Evolutionary conservation across 2,329 filamentous ascomycete species (phyloP).

Genomic region (Stromatinia cepivora): DNA sequence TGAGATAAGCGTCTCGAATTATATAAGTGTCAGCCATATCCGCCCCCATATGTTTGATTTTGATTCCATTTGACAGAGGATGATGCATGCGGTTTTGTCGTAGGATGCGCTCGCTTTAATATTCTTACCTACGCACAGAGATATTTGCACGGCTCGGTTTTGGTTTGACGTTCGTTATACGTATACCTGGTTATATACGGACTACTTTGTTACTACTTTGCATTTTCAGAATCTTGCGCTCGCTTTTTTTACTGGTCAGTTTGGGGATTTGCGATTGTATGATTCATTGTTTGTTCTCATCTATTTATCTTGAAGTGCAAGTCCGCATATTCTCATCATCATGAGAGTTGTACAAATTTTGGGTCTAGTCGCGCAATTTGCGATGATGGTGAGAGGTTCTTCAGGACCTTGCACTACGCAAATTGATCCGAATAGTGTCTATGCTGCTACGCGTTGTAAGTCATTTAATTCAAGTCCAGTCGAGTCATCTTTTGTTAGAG

Average conservation of each 20-base stretch:
- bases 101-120: constrained; percentile 2
- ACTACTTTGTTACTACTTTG: background rate
- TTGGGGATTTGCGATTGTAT: background rate
- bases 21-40: background rate
- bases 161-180: background rate
- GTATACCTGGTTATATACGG: background rate
- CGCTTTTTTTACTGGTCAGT: background rate
- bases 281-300: background rate
- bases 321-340: background rate
- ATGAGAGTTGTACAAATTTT: background rate
- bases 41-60: background rate
- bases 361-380: background rate
- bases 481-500: too few species aligned
- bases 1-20: background rate
- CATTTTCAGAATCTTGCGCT: background rate
- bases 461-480: background rate
- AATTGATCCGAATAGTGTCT: background rate
- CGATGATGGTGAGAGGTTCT: background rate
- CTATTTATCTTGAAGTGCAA: background rate
- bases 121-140: background rate
- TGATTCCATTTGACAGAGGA: background rate
- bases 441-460: background rate
- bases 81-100: background rate
- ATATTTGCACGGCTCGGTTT: background rate
- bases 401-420: background rate